These are phyloP conservation scores for Diversispora epigaea DNA, from an alignment of 192 early-diverging fungal genomes.

Conservation along the genomic window DNA sequence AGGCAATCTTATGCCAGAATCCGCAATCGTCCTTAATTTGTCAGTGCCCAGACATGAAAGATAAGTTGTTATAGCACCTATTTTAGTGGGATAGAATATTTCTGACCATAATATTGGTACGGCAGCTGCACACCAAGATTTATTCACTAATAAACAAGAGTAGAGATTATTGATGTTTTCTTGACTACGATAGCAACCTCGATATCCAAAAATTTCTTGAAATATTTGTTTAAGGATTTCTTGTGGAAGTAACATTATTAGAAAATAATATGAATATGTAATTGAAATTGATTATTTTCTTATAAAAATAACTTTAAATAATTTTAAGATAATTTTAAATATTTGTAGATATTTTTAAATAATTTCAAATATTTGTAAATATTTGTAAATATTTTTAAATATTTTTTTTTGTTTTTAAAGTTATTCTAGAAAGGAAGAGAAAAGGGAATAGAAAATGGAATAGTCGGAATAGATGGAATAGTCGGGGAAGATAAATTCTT, in stretches of 20 bases:
- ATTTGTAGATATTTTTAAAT: too few relatives aligned
- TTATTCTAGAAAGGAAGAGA: too few relatives aligned
- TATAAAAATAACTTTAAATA: too few relatives aligned
- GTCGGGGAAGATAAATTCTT: too few relatives aligned
- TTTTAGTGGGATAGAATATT: constrained; percentile 1
- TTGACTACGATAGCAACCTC: not conserved
- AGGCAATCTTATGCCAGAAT: not conserved
- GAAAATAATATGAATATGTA: too few relatives aligned
- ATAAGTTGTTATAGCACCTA: not conserved
- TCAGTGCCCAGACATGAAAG: not conserved
- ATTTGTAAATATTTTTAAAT: too few relatives aligned
- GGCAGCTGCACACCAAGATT: not conserved
- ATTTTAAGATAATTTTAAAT: too few relatives aligned
- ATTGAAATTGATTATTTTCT: too few relatives aligned
- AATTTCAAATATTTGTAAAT: too few relatives aligned
- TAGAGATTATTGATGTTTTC: not conserved
- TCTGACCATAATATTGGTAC: constrained; percentile 13
- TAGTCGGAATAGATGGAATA: too few relatives aligned
- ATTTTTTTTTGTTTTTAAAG: too few relatives aligned
- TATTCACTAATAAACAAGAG: constrained; percentile 12
- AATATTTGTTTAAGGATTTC: not conserved
- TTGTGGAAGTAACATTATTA: not conserved
- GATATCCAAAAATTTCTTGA: not conserved
- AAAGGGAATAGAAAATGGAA: too few relatives aligned
- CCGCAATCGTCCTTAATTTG: not conserved